Conservation (phyloP, 176 grass and related monocot genomes). For the Rhynchospora pubera region DNA sequence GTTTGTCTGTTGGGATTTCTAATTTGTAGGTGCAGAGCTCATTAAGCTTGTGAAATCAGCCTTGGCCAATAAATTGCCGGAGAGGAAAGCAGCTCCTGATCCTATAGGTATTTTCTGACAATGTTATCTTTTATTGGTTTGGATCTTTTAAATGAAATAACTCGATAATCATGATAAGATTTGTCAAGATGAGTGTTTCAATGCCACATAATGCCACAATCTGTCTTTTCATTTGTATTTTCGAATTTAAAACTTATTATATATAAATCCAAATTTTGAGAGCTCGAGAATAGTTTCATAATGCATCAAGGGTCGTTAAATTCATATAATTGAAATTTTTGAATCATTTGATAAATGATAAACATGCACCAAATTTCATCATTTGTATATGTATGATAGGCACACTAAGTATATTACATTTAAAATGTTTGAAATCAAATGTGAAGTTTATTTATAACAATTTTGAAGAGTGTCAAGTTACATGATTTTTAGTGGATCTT, state of each 20-base stretch:
- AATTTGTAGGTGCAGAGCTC: constrained; percentile 44
- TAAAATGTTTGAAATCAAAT: too few relatives aligned
- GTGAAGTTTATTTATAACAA: neutral
- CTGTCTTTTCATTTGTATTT: too few relatives aligned
- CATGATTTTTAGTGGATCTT: neutral
- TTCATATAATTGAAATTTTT: neutral
- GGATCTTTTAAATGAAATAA: neutral
- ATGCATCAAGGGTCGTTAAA: neutral
- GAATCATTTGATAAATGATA: neutral
- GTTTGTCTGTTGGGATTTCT: neutral
- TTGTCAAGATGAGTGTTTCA: neutral
- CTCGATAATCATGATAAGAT: neutral
- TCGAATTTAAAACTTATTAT: too few relatives aligned
- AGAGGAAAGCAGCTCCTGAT: constrained; percentile 25
- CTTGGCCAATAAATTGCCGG: constrained; percentile 26
- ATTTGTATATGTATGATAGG: neutral
- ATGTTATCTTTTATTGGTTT: neutral
- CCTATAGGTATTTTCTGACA: constrained; percentile 37
- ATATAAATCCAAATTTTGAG: too few relatives aligned
- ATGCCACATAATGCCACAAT: too few relatives aligned
- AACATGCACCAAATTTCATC: neutral
- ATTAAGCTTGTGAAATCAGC: constrained; percentile 35
- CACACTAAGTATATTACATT: neutral
- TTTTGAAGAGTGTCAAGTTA: neutral
- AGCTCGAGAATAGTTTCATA: neutral